phyloP scores from a whole-genome alignment of 2,329 filamentous ascomycete species.

The Pseudopithomyces chartarum region DNA sequence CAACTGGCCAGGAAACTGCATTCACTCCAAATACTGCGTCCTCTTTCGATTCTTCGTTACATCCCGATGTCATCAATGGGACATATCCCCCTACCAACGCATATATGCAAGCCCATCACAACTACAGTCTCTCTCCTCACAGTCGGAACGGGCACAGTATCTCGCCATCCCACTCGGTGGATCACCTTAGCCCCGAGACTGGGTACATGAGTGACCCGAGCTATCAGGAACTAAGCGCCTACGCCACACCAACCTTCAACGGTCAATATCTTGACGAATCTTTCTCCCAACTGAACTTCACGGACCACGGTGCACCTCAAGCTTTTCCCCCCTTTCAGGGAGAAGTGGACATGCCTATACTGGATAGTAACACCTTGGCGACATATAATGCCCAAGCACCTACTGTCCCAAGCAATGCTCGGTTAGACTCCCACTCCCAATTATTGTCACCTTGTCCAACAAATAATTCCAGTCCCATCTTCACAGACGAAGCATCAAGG shows the following conservation, averaged over 20 bases:
- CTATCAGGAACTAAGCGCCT: conserved; percentile 37
- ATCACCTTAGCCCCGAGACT: conserved; percentile 43
- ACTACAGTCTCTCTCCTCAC: conserved; percentile 37
- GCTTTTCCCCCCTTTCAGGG: conserved; percentile 29
- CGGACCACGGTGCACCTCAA: conserved; percentile 27
- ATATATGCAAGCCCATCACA: conserved; percentile 32
- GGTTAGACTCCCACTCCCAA: conserved; percentile 35
- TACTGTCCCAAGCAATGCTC: conserved; percentile 23
- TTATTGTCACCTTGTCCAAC: conserved; percentile 43
- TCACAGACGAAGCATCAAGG: conserved; percentile 33
- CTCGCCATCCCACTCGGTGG: conserved; percentile 46
- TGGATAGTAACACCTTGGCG: conserved; percentile 33
- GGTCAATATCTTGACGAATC: conserved; percentile 37
- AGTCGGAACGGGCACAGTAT: conserved; percentile 36
- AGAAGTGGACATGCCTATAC: conserved; percentile 31
- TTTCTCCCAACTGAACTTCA: conserved; percentile 33
- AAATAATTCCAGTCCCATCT: conserved; percentile 43
- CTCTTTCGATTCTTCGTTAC: conserved; percentile 43
- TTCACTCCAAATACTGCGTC: conserved; percentile 40
- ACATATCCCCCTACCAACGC: conserved; percentile 35
- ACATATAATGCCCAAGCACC: conserved; percentile 38
- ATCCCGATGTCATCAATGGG: conserved; percentile 36
- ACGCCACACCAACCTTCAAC: conserved; percentile 39
- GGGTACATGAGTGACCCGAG: conserved; percentile 41
- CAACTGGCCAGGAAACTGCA: conserved; percentile 31